Evolutionary conservation across 805 yeast genomes (phyloP), one percentile per base, ranked within the genome.

Genomic region (Lachancea quebecensis): DNA sequence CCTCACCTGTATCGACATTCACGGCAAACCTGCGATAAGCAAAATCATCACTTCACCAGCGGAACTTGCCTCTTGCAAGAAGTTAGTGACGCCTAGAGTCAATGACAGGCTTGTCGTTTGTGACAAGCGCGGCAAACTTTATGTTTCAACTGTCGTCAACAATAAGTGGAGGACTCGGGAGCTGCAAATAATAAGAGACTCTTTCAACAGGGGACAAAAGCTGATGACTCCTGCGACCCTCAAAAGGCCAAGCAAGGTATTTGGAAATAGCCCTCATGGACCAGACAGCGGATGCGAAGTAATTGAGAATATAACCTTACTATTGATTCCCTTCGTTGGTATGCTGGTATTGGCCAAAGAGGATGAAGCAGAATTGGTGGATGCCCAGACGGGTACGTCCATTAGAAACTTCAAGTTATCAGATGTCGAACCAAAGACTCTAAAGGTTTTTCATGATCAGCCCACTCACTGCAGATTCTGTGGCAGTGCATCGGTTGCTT

Each of bases 401-500:
- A 67, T 88, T 43, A 78, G 78, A 50, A 74, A 70, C 35, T 75
- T 86, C 53, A 65, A 71, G 27, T 76, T 88, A 38, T 85, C 82
- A 0, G 74, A 74, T 32, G 81, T 79, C 66, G 78, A 78, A 52
- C 75, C 77, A 2, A 75, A 75, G 2, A 59, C 83, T 0, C 74
- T 88, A 50, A 69, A 72, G 46, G 93, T 85, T 1, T 78, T 86
- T 50, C 95, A 88, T 59, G 82, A 85, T 36, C 88, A 82, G 53
- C 95, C 95, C 5, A 80, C 88, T 0, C 95, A 88, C 66, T 88
- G 96, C 65, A 74, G 84, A 38, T 88, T 88, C 64, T 88, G 96
- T 69, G 96, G 96, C 2, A 83, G 95, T 67, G 88, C 85, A 0
- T 82, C 95, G 0, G 75, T 88, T 35, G 73, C 79, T 17, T 75